Evolutionary conservation across 768 basidiomycete genomes (phyloP), one percentile per base, ranked within the genome.

Genomic region (Lactarius tabidus): DNA sequence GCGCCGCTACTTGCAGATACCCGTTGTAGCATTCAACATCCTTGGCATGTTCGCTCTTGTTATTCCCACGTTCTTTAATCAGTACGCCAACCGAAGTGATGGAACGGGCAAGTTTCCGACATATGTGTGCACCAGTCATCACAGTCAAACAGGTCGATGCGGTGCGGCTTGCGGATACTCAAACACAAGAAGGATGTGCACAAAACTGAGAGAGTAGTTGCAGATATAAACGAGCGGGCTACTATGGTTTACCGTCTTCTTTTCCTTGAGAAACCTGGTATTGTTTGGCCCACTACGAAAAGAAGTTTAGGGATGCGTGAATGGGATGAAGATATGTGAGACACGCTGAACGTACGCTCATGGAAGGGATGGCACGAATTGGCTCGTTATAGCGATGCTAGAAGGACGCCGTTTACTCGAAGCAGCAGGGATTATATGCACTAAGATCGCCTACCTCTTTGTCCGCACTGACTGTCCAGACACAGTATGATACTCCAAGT

Each of bases 381-480:
- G 69, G 69, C 45, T 65, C 63, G n/a, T 61, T 65, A 57, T 62
- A 68, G 35, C 69, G 66, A 41, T 57, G 54, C 69, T 69, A 28
- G 10, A 28, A 59, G 8, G 31, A 23, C 33, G 28, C 7, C 8
- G 23, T 39, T 51, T 18, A 54, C 15, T 4, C n/a, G 7, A 51
- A 8, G 23, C n/a, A 6, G n/a, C 31, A 38, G 23, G 20, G 31
- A 15, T 18, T 6, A n/a, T n/a, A 28, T 15, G 20, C 14, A 20
- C 1, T 7, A 57, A n/a, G 41, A 6, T 26, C 31, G 74, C 87
- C 71, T 69, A 93, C 93, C 86, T 95, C 94, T 69, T 85, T 82
- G 60, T 84, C 84, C 17, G 92, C 91, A 68, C 90, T 92, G 65
- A 89, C 74, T 36, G 77, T 81, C 87, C 88, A 95, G 14, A 88